These are phyloP conservation scores for Styphnolobium japonicum DNA, from an alignment of 306 rosid genomes.

Conservation along the genomic window DNA sequence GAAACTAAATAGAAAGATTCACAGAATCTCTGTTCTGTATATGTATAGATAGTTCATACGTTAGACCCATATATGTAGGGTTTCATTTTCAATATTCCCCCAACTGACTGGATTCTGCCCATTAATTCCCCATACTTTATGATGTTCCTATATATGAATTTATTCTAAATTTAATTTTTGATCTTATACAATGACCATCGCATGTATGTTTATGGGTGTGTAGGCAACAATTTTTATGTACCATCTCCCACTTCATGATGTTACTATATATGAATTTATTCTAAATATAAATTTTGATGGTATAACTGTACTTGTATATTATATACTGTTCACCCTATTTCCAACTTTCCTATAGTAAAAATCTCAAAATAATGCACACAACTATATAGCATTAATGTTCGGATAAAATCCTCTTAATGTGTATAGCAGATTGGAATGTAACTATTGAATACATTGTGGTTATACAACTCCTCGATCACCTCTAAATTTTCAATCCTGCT, in stretches of 20 bases:
- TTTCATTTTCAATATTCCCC: too few relatives aligned
- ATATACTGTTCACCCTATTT: too few relatives aligned
- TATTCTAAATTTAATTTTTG: neutral
- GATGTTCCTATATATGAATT: neutral
- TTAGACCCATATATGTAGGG: too few relatives aligned
- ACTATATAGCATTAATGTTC: neutral
- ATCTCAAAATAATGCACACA: neutral
- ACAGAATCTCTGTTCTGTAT: too few relatives aligned
- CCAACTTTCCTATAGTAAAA: neutral
- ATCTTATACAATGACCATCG: neutral
- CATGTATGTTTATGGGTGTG: neutral
- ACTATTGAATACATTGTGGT: neutral
- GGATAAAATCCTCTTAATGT: neutral
- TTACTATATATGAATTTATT: neutral
- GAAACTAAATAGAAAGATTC: neutral
- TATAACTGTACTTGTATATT: neutral
- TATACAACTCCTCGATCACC: neutral
- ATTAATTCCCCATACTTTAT: neutral
- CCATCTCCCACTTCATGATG: neutral
- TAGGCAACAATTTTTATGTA: neutral
- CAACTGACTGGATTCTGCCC: neutral
- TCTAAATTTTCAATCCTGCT: too few relatives aligned
- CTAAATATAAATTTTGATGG: neutral
- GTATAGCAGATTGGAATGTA: neutral
- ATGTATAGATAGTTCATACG: neutral